Conservation (phyloP, 2,329 filamentous ascomycete species). For the Achaetomium macrosporum region DNA sequence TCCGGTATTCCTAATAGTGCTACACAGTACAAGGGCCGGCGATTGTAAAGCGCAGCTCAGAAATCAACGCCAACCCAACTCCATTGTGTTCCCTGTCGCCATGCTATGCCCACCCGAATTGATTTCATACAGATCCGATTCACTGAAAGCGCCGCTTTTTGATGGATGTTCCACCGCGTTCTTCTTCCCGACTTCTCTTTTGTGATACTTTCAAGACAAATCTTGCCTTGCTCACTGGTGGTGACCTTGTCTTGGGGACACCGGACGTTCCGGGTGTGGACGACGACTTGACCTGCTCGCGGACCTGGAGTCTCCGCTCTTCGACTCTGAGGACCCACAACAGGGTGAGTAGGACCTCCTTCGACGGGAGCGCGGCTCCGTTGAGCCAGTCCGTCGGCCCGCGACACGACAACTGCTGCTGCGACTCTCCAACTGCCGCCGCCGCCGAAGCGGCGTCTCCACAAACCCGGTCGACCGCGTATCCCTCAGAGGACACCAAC, state of each 20-base stretch:
- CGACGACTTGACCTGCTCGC: conserved; percentile 17
- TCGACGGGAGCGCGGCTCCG: conserved; percentile 39
- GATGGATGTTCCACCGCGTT: background rate
- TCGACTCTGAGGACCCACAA: conserved; percentile 42
- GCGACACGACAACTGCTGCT: conserved; percentile 20
- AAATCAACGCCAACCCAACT: conserved; percentile 7
- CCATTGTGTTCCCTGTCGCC: conserved; percentile 3
- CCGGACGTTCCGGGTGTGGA: conserved; percentile 20
- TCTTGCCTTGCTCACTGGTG: conserved; percentile 10
- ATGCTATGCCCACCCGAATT: conserved; percentile 8
- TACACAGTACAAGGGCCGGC: conserved; percentile 8
- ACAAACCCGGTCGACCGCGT: conserved; percentile 40
- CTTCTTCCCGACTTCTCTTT: conserved; percentile 16
- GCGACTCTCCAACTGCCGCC: conserved; percentile 28
- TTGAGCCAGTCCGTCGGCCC: conserved; percentile 29
- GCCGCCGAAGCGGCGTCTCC: conserved; percentile 29
- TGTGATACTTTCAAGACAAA: conserved; percentile 22
- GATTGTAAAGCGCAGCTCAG: background rate
- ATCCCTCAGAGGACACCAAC: conserved; percentile 57
- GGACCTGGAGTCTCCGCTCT: conserved; percentile 32
- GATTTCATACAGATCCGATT: conserved; percentile 14
- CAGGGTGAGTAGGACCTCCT: conserved; percentile 43
- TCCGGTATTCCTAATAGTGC: background rate
- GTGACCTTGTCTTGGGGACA: conserved; percentile 19
- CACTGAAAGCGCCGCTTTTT: conserved; percentile 7